Conservation (phyloP, 768 basidiomycete species). For the Epithele typhae region DNA sequence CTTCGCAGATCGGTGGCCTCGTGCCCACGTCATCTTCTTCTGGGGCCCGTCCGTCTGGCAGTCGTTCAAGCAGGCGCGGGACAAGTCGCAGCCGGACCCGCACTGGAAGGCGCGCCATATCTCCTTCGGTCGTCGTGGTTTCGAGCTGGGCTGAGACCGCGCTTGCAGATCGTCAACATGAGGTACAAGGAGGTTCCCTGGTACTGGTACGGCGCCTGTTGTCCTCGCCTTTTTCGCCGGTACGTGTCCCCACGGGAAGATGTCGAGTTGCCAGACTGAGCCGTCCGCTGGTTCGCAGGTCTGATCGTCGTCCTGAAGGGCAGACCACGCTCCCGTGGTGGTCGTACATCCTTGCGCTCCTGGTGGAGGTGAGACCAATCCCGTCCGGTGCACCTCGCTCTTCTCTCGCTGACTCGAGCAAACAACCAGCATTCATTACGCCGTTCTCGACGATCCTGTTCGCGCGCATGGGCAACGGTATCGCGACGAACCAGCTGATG, state of each 20-base stretch:
- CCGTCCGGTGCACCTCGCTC: no score
- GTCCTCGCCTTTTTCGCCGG: constrained; percentile 52
- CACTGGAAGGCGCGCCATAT: constrained; percentile 46
- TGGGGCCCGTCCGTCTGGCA: constrained; percentile 49
- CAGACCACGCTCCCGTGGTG: constrained; percentile 61
- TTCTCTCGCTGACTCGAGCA: no score
- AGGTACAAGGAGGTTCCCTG: constrained; percentile 57
- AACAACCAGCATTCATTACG: constrained; percentile 32
- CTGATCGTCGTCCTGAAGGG: constrained; percentile 54
- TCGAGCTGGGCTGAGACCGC: no score
- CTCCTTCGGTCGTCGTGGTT: no score
- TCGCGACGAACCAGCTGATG: constrained; percentile 58
- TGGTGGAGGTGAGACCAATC: no score
- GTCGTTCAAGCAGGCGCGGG: constrained; percentile 45
- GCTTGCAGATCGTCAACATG: constrained; percentile 39
- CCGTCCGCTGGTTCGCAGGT: constrained; percentile 30
- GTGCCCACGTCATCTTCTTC: constrained; percentile 55
- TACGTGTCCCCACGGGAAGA: constrained; percentile 26
- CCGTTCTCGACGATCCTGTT: constrained; percentile 54
- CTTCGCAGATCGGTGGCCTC: constrained; percentile 51
- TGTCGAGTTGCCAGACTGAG: no score
- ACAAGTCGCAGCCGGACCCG: constrained; percentile 47
- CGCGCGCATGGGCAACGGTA: constrained; percentile 58
- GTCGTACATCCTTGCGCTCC: constrained; percentile 54
- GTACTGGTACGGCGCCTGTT: constrained; percentile 58